A percentile compares a stretch with the other conserved stretches of the same genome.
These are phyloP conservation scores for Stephanodiscus minutulus DNA, from an alignment of 108 stramenopile species.

Conservation along the genomic window DNA sequence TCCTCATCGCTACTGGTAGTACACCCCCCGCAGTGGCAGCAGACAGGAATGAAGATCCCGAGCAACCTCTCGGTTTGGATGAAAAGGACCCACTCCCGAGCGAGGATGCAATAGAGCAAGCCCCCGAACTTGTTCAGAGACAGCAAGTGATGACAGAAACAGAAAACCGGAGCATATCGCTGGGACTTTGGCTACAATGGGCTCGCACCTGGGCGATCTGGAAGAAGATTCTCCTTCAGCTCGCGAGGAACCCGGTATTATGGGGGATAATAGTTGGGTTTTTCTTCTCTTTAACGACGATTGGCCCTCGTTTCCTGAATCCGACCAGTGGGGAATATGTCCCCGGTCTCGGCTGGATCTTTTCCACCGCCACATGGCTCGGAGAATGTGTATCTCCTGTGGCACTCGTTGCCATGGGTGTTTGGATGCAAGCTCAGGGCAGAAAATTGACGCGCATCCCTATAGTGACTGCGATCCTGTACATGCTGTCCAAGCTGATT, in stretches of 20 bases:
- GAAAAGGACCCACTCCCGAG: background rate
- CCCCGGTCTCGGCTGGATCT: conserved; percentile 38
- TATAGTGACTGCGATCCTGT: conserved; percentile 8
- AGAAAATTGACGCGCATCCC: conserved; percentile 19
- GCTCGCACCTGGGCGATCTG: too few relatives aligned
- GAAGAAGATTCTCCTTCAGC: conserved; percentile 18
- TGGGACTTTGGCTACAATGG: conserved; percentile 24
- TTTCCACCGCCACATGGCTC: conserved; percentile 31
- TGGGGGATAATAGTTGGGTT: conserved; percentile 45
- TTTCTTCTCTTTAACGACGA: conserved; percentile 40
- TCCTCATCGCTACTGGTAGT: too few relatives aligned
- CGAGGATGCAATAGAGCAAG: background rate
- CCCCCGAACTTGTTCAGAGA: too few relatives aligned
- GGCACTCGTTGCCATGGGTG: conserved; percentile 47
- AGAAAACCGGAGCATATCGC: conserved; percentile 1
- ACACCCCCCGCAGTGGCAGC: background rate
- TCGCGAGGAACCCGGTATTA: conserved; percentile 42
- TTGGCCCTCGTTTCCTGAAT: conserved; percentile 25
- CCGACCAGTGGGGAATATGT: conserved; percentile 29
- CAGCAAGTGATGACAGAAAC: background rate
- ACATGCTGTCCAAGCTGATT: conserved; percentile 50
- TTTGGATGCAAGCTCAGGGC: conserved; percentile 51
- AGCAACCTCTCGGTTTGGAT: too few relatives aligned
- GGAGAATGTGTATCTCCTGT: conserved; percentile 39
- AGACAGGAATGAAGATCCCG: too few relatives aligned